Percentiles rank a stretch among this genome's conserved stretches.
phyloP scores from a whole-genome alignment of 2,329 filamentous ascomycete species.

The Ascochyta fabae region DNA sequence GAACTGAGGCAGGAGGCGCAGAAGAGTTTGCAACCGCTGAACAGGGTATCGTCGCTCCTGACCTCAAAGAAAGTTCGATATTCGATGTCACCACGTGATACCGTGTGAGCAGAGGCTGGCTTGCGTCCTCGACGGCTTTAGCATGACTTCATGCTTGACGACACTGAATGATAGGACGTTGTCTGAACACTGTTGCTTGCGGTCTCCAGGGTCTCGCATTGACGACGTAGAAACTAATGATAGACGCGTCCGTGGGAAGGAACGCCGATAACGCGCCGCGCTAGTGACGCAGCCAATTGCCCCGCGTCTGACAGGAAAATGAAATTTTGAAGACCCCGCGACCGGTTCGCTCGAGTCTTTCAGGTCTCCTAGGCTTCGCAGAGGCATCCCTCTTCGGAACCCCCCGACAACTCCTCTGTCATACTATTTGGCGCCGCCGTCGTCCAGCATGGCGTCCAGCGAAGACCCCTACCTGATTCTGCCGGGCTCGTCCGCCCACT shows the following conservation, averaged over 20 bases:
- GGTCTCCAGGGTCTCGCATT: not conserved
- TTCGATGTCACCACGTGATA: not conserved
- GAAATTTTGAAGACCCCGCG: slow-evolving; percentile 13
- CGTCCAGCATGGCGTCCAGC: slow-evolving; percentile 39
- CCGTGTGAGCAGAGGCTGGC: too few species aligned
- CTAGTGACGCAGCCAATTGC: slow-evolving; percentile 15
- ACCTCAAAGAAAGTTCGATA: not conserved
- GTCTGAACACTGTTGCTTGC: not conserved
- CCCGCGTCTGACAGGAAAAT: slow-evolving; percentile 2
- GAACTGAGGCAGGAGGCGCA: not conserved
- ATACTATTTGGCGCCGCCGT: slow-evolving; percentile 20
- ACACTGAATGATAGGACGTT: not conserved
- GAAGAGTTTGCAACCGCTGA: not conserved
- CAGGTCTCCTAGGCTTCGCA: slow-evolving; percentile 23
- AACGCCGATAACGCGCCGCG: slow-evolving; percentile 16
- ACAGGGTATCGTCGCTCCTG: not conserved
- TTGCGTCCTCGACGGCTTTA: not conserved
- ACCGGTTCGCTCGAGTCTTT: slow-evolving; percentile 7
- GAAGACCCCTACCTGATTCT: slow-evolving; percentile 53
- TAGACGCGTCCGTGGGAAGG: slow-evolving; percentile 4
- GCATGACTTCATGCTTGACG: not conserved
- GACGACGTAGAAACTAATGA: not conserved
- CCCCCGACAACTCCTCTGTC: slow-evolving; percentile 18
- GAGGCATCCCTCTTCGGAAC: slow-evolving; percentile 23
- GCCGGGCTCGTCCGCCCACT: slow-evolving; percentile 62